These are phyloP conservation scores for Aureobasidium uvarum DNA, from an alignment of 2,329 filamentous ascomycete genomes.

Conservation along the genomic window DNA sequence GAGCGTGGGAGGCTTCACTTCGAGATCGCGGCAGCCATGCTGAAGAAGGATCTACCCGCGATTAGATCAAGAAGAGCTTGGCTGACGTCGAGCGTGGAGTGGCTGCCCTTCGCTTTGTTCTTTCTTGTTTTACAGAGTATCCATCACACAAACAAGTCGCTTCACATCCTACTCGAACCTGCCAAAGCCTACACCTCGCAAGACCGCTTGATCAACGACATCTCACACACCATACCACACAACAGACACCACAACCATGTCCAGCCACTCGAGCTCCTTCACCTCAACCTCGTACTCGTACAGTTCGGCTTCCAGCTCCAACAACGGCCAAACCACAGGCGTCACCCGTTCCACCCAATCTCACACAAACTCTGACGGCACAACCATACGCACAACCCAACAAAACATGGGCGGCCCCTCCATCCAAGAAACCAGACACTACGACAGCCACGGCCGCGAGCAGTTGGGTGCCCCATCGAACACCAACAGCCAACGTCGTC, in stretches of 20 bases:
- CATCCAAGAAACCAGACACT: constrained; percentile 34
- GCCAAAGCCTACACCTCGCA: too few species aligned
- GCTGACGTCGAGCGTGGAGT: neutral
- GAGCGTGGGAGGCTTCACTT: neutral
- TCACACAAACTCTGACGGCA: constrained; percentile 33
- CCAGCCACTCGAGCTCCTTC: constrained; percentile 27
- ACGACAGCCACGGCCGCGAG: constrained; percentile 36
- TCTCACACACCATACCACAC: neutral
- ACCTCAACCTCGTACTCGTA: constrained; percentile 31
- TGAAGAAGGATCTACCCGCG: constrained; percentile 12
- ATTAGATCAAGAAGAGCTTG: neutral
- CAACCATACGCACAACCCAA: constrained; percentile 33
- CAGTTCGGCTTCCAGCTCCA: constrained; percentile 31
- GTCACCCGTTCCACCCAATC: constrained; percentile 31
- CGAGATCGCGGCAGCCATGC: neutral
- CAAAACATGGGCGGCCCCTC: constrained; percentile 37
- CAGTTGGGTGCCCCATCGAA: constrained; percentile 29
- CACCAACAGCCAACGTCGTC: constrained; percentile 19
- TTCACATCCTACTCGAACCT: neutral
- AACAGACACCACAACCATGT: constrained; percentile 25
- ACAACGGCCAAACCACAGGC: constrained; percentile 32
- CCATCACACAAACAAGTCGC: neutral
- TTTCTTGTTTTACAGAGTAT: neutral
- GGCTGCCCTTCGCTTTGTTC: neutral
- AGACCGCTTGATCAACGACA: neutral